These are phyloP conservation scores for Hypoxylon sp. DNA, from an alignment of 2,329 filamentous ascomycete species.

Conservation along the genomic window DNA sequence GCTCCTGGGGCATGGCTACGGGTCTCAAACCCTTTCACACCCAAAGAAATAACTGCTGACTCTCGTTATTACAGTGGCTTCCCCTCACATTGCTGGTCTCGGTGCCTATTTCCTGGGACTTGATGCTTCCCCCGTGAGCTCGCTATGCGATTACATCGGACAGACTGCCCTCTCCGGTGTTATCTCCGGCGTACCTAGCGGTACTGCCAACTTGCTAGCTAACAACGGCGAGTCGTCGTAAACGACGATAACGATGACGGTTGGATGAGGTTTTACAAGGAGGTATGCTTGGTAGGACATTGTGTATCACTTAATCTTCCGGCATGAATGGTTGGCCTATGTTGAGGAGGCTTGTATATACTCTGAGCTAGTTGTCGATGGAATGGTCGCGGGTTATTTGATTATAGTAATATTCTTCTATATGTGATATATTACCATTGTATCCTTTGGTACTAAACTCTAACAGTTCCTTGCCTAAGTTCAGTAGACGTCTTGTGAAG, in stretches of 20 bases:
- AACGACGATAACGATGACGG: not conserved
- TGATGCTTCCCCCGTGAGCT: conserved; percentile 57
- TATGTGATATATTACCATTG: not conserved
- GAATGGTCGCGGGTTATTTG: not conserved
- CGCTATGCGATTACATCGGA: conserved; percentile 60
- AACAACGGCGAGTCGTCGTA: conserved; percentile 53
- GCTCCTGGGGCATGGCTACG: not conserved
- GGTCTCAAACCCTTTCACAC: not conserved
- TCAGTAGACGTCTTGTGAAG: not conserved
- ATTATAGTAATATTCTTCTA: not conserved
- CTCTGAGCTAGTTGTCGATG: not conserved
- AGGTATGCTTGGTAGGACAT: not conserved
- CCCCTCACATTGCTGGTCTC: conserved; percentile 73
- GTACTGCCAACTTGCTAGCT: conserved; percentile 55
- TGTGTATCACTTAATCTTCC: conserved; percentile 9
- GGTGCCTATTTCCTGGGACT: conserved; percentile 69
- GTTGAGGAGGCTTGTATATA: conserved; percentile 18
- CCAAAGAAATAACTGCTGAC: not conserved
- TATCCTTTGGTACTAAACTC: not conserved
- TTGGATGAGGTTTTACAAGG: not conserved
- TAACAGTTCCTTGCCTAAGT: not conserved
- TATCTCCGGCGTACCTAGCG: conserved; percentile 55
- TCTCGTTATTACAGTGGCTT: conserved; percentile 59
- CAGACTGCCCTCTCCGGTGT: conserved; percentile 58
- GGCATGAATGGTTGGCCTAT: not conserved